A percentile compares a stretch with the other conserved stretches of the same genome.
Conservation (phyloP, 129 eudicot genomes). For the Lactuca sativa region DNA sequence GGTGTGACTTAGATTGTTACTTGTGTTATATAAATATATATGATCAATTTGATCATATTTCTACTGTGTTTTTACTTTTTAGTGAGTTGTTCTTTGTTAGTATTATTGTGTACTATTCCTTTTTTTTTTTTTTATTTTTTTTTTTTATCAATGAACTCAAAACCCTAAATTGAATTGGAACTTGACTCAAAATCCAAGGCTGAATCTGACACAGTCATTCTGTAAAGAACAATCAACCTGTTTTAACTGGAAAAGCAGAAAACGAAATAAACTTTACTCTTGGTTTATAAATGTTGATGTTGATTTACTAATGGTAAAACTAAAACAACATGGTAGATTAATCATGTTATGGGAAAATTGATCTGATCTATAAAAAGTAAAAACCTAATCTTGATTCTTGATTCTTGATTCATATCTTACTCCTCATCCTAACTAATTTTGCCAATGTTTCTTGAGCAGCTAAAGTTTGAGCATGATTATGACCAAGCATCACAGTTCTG, state of each 20-base stretch:
- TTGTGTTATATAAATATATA: neutral
- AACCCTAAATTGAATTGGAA: neutral
- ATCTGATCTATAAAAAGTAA: constrained; percentile 26
- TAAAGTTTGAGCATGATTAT: constrained; percentile 80
- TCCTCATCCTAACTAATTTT: constrained; percentile 86
- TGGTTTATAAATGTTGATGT: constrained; percentile 13
- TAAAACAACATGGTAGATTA: constrained; percentile 35
- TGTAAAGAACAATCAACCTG: constrained; percentile 21
- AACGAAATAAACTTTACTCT: constrained; percentile 6
- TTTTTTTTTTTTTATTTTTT: too few relatives aligned
- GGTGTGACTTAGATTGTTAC: constrained; percentile 20
- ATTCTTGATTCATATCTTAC: constrained; percentile 56
- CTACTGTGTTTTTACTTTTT: constrained; percentile 2
- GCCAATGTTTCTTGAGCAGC: constrained; percentile 95
- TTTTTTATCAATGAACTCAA: neutral
- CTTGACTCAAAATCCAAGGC: neutral
- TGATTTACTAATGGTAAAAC: constrained; percentile 17
- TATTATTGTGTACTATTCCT: neutral
- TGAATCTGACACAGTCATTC: constrained; percentile 25
- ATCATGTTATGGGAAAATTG: constrained; percentile 41
- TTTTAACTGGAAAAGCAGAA: constrained; percentile 5
- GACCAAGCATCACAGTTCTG: constrained; percentile 93
- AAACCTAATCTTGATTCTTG: constrained; percentile 10
- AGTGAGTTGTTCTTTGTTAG: neutral
- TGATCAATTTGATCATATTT: constrained; percentile 14